A percentile compares a stretch with the other conserved stretches of the same genome.
Conservation (phyloP, 2,329 filamentous ascomycete species). For the Exophiala alcalophila region DNA sequence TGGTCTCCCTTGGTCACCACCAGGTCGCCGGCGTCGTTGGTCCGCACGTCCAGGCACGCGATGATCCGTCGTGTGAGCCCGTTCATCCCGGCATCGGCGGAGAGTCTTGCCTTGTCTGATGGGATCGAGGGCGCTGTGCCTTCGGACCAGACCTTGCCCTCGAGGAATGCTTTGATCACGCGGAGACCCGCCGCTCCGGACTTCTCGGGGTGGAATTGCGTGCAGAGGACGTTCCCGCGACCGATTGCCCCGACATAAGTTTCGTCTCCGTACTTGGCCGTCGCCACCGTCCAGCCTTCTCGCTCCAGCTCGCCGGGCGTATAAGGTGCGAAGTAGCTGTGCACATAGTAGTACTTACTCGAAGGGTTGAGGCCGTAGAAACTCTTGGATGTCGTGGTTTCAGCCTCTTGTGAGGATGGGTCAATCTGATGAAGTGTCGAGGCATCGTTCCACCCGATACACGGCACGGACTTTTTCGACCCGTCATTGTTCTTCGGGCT, state of each 20-base stretch:
- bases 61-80: conserved; percentile 91
- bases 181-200: conserved; percentile 84
- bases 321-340: conserved; percentile 87
- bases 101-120: conserved; percentile 1
- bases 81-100: conserved; percentile 40
- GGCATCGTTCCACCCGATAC: conserved; percentile 98
- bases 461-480: conserved; percentile 67
- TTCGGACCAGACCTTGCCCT: conserved; percentile 58
- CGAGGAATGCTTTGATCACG: conserved; percentile 79
- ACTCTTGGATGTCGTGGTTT: conserved; percentile 39
- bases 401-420: background rate
- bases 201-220: conserved; percentile 98
- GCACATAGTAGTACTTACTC: conserved; percentile 98
- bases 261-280: conserved; percentile 80
- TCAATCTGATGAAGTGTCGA: conserved; percentile 51
- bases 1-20: conserved; percentile 98
- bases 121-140: conserved; percentile 25
- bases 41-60: conserved; percentile 90
- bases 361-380: conserved; percentile 75
- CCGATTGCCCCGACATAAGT: conserved; percentile 89
- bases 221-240: conserved; percentile 79
- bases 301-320: conserved; percentile 68
- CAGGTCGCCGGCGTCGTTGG: conserved; percentile 90
- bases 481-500: conserved; percentile 41
- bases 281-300: conserved; percentile 89